Evolutionary conservation across 2,329 filamentous ascomycete genomes (phyloP), one percentile per base, ranked within the genome.

Genomic region (Epichloe typhina): DNA sequence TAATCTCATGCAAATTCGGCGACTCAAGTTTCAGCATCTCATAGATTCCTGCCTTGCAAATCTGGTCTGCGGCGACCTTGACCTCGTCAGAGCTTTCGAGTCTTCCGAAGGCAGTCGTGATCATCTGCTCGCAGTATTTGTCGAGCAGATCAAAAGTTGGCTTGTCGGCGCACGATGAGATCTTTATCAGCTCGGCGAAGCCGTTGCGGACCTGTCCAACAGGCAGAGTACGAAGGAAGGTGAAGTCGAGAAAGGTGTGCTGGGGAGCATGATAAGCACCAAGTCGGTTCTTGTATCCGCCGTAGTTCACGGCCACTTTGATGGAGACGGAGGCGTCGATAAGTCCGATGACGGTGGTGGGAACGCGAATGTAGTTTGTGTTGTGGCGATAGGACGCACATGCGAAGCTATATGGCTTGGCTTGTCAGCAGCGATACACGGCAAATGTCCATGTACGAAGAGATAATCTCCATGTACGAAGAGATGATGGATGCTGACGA

Each of bases 231-330:
- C 79, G 77, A n/a, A 86, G 69, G 66, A 87, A 87, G 15, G 73
- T 77, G 62, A 86, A 87, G 64, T 87, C 83, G 45, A 87, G 75
- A 69, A 87, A 86, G 0, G 83, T 87, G 61, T 84, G 80, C 46
- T 79, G 73, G 0, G 84, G 83, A 0, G 83, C 83, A 59, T 87
- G 83, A 62, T 87, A 87, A 4, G 83, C 83, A 31, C 83, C 83
- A 0, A 87, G 74, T 12, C 82, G 74, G 68, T 87, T 87, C 73
- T 87, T 87, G 72, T 86, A 84, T 63, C 82, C 79, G 62, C 81
- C 82, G 59, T 86, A 86, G 69, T 87, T 87, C 59, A 87, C 83
- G 12, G 81, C 84, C n/a, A 87, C 83, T 62, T 87, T 86, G 71
- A 87, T 87, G 37, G 79, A 84, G 47, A 87, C 84, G 17, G 81